Percentiles rank a stretch among this genome's conserved stretches.
Conservation (phyloP, 2,329 filamentous ascomycete species). For the Penicillium sp. region DNA sequence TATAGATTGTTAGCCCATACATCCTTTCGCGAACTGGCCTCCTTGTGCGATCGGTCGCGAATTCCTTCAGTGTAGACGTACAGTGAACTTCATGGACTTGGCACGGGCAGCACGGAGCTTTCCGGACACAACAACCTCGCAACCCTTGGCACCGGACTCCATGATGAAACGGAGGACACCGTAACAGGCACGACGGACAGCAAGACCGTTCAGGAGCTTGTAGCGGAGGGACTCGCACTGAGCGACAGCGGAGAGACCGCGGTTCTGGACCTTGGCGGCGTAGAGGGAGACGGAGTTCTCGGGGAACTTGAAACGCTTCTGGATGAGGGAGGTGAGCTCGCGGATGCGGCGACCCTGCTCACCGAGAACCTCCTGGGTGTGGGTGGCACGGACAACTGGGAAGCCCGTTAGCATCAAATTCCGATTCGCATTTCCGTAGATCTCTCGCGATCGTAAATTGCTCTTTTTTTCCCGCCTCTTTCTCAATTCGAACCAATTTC, state of each 20-base stretch:
- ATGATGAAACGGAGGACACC: conserved; percentile 99
- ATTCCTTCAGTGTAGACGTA: conserved; percentile 44
- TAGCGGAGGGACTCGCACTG: conserved; percentile 99
- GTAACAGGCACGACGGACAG: conserved; percentile 98
- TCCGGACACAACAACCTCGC: conserved; percentile 98
- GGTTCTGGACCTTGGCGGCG: conserved; percentile 99
- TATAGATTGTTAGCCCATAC: conserved; percentile 12
- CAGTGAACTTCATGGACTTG: conserved; percentile 99
- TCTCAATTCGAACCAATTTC: conserved; percentile 13
- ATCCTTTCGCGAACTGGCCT: not conserved
- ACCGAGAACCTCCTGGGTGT: conserved; percentile 99
- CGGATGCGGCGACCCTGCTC: conserved; percentile 99
- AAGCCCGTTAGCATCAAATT: conserved; percentile 33
- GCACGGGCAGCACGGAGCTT: conserved; percentile 98
- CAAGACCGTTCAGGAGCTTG: conserved; percentile 99
- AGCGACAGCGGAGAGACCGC: conserved; percentile 98
- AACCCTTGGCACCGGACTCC: conserved; percentile 99
- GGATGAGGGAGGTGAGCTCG: conserved; percentile 99
- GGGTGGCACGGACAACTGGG: conserved; percentile 92
- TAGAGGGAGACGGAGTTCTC: conserved; percentile 99
- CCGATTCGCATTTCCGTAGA: conserved; percentile 8
- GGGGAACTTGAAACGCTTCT: conserved; percentile 99
- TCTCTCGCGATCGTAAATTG: conserved; percentile 1
- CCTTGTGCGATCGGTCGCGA: not conserved
- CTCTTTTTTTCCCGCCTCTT: conserved; percentile 3